Conservation (phyloP, 2,329 filamentous ascomycete species). For the Epichloe uncinata region DNA sequence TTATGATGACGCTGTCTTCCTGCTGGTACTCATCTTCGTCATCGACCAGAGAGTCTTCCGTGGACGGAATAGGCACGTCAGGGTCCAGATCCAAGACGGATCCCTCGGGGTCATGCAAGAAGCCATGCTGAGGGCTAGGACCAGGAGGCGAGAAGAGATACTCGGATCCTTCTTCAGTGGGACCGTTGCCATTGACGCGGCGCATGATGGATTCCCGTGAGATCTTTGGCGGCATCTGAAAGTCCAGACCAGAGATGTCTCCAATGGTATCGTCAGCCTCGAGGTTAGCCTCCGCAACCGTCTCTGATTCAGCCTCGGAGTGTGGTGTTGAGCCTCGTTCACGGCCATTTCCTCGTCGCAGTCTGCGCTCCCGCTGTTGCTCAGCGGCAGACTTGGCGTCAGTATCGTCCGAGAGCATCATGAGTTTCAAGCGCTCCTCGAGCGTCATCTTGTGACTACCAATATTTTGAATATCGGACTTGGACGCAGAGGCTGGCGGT, state of each 20-base stretch:
- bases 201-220: constrained; percentile 88
- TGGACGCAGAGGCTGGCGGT: constrained; percentile 53
- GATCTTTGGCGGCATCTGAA: constrained; percentile 62
- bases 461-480: constrained; percentile 66
- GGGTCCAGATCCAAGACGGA: constrained; percentile 47
- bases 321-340: constrained; percentile 34
- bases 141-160: constrained; percentile 51
- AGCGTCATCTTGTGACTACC: constrained; percentile 65
- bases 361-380: constrained; percentile 54
- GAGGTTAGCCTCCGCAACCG: constrained; percentile 21
- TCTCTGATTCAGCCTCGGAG: constrained; percentile 24
- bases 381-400: constrained; percentile 45
- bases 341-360: constrained; percentile 46
- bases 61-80: constrained; percentile 78
- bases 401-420: constrained; percentile 68
- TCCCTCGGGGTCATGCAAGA: constrained; percentile 22
- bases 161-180: constrained; percentile 44
- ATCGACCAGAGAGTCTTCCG: constrained; percentile 55
- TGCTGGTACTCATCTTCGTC: constrained; percentile 37
- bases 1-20: constrained; percentile 52
- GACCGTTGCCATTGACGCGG: constrained; percentile 58
- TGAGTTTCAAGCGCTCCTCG: constrained; percentile 73
- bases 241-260: constrained; percentile 47
- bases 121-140: constrained; percentile 41
- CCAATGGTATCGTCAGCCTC: constrained; percentile 48